Evolutionary conservation across 352 stramenopile species (phyloP), one percentile per base, ranked within the genome.

Genomic region (Phytopythium aichiense): DNA sequence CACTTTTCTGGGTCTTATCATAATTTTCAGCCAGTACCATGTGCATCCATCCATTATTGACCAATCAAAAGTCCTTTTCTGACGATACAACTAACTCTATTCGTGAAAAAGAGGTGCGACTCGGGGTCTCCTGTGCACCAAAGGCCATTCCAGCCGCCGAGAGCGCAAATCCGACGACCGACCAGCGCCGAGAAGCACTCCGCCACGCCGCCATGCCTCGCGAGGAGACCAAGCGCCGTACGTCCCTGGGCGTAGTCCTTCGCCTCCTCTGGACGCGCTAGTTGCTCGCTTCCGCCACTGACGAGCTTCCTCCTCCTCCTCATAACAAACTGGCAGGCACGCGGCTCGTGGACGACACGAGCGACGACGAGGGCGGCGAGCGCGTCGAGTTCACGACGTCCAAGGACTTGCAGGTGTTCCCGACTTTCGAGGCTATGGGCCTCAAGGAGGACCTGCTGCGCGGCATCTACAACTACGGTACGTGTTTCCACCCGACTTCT

Each of bases 391-490:
- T 97, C 64, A 96, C 91, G 45, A 94, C 91, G 45, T 94, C 88
- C n/a, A 91, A 89, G 54, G 87, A 96, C 65, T 84, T 97, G 56
- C 80, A 94, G 23, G 72, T 95, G 48, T 91, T 76, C 60, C 67
- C 83, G n/a, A 94, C 76, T 13, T 98, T 98, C 67, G 91, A 98
- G 50, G 77, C 72, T 30, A 96, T 98, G 87, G 86, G 81, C 16
- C 76, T 98, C 49, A 97, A 97, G 58, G 89, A 98, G 62, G 88
- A 98, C 56, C 72, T 98, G 28, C 73, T 98, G 13, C 78, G 89
- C 38, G 92, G 92, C 40, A 93, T 98, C 42, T 95, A 94, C 72
- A 83, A 79, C 2, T 96, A 94, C 52, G 88, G 73, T 82, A 69
- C 20, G 62, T 4, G 37, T 30, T 54, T n/a, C n/a, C n/a, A n/a